These are phyloP conservation scores for Pseudocercospora ulei DNA, from an alignment of 2,329 filamentous ascomycete genomes.

Conservation along the genomic window DNA sequence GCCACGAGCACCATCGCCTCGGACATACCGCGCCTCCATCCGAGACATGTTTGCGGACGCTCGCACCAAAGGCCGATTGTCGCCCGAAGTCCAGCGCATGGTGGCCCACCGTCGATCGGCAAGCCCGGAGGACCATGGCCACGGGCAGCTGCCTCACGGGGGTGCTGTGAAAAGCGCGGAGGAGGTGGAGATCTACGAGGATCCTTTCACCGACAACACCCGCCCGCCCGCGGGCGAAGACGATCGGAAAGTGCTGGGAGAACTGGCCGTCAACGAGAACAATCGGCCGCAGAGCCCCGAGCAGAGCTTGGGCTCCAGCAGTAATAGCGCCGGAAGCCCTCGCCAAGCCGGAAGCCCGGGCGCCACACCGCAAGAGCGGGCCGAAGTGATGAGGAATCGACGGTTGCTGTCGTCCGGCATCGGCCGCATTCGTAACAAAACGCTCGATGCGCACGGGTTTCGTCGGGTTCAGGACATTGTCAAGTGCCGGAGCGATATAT, in stretches of 20 bases:
- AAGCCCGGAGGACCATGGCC: conserved; percentile 9
- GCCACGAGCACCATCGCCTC: conserved; percentile 26
- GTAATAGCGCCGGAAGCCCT: conserved; percentile 29
- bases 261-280: conserved; percentile 45
- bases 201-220: conserved; percentile 41
- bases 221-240: conserved; percentile 24
- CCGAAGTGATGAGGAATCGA: conserved; percentile 39
- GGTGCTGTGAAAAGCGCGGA: conserved; percentile 31
- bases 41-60: conserved; percentile 33
- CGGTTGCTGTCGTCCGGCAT: conserved; percentile 66
- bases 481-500: conserved; percentile 53
- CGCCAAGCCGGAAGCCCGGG: conserved; percentile 16
- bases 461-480: conserved; percentile 66
- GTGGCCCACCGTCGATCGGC: conserved; percentile 1
- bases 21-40: conserved; percentile 30
- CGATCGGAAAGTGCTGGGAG: conserved; percentile 41
- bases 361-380: conserved; percentile 33
- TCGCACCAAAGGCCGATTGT: conserved; percentile 23
- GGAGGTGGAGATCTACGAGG: conserved; percentile 47
- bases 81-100: conserved; percentile 20
- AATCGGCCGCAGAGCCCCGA: conserved; percentile 28
- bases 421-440: conserved; percentile 58
- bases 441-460: conserved; percentile 72
- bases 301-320: conserved; percentile 26
- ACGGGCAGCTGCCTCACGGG: conserved; percentile 8